These are phyloP conservation scores for Pisolithus microcarpus DNA, from an alignment of 768 basidiomycete species.

Conservation along the genomic window DNA sequence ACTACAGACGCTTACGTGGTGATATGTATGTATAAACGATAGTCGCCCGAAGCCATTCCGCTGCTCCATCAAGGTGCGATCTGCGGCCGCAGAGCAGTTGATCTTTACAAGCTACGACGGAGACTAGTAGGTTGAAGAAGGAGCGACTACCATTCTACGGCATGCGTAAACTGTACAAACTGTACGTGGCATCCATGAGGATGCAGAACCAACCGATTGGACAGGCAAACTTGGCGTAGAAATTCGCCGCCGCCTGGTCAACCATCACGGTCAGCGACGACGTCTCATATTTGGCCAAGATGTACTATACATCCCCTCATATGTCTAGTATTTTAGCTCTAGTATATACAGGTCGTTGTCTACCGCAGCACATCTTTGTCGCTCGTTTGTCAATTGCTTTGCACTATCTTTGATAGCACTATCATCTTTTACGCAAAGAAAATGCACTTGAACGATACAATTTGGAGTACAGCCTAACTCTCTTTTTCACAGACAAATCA, in stretches of 20 bases:
- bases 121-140: not conserved
- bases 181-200: not conserved
- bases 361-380: not conserved
- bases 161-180: not conserved
- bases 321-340: too few species aligned
- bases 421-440: too few species aligned
- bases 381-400: not conserved
- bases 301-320: too few species aligned
- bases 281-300: not conserved
- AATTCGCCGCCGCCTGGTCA: not conserved
- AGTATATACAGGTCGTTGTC: not conserved
- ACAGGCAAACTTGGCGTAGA: not conserved
- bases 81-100: slow-evolving; percentile 10
- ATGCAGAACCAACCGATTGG: not conserved
- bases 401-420: too few species aligned
- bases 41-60: slow-evolving; percentile 21
- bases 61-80: slow-evolving; percentile 15
- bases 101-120: slow-evolving; percentile 6
- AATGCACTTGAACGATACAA: too few species aligned
- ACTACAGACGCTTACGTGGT: not conserved
- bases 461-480: too few species aligned
- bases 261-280: not conserved
- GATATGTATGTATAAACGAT: not conserved
- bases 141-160: not conserved
- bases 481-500: too few species aligned